These are phyloP conservation scores for Zygnema cylindricum DNA, from an alignment of 139 green algal genomes.

Conservation along the genomic window DNA sequence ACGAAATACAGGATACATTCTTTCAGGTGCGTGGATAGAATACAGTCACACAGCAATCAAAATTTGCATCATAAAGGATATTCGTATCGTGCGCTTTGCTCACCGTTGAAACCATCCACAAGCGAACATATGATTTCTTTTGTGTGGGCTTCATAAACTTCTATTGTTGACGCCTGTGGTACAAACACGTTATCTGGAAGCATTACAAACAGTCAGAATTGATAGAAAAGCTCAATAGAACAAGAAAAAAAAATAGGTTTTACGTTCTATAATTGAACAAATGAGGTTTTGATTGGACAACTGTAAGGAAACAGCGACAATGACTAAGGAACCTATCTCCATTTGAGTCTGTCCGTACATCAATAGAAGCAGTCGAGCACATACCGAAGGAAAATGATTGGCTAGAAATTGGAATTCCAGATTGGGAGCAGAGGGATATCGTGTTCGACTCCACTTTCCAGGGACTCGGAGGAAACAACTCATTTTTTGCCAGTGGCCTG, in stretches of 20 bases:
- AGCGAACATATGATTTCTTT: constrained; percentile 46
- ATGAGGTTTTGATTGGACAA: constrained; percentile 1
- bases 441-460: constrained; percentile 40
- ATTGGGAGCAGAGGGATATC: constrained; percentile 6
- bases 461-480: constrained; percentile 15
- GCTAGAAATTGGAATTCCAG: constrained; percentile 6
- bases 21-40: neutral
- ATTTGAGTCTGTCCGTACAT: neutral
- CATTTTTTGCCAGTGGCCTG: constrained; percentile 3
- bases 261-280: constrained; percentile 4
- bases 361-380: no score
- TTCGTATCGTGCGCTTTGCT: neutral
- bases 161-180: neutral
- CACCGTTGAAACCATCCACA: constrained; percentile 55
- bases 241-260: constrained; percentile 2
- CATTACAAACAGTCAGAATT: neutral
- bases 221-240: neutral
- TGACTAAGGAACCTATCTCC: neutral
- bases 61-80: neutral
- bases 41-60: neutral
- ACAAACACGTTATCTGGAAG: constrained; percentile 47
- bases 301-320: neutral
- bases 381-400: constrained; percentile 47
- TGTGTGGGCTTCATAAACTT: constrained; percentile 42
- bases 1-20: neutral